Evolutionary conservation across 2,329 filamentous ascomycete genomes (phyloP), one percentile per base, ranked within the genome.

Genomic region (Ceratocystis colombiana): DNA sequence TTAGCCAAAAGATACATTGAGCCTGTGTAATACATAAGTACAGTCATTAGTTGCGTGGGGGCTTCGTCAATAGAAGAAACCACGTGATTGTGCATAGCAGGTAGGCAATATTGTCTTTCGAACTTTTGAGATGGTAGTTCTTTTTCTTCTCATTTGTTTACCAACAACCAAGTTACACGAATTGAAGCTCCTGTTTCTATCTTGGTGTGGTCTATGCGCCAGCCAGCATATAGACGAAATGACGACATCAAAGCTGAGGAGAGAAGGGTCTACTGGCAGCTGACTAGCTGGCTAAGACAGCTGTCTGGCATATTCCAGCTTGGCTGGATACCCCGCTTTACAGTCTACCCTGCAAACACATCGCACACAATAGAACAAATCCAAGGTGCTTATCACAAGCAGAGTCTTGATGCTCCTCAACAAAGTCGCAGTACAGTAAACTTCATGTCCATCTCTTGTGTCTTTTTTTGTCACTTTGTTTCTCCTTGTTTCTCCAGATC

Each of bases 241-340:
- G 30, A 33, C 30, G 30, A 33, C 30, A 33, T 33, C 30, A 33
- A 33, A 8, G 30, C 30, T 33, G 30, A 33, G 30, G 30, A 33
- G 30, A 30, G 30, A 33, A 28, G 20, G 3, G 50, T 15, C 12
- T 28, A 15, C 20, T 28, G 50, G 50, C 50, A 55, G 20, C 50
- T 55, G 50, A 5, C 50, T 15, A 17, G 7, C 5, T 5, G 2
- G 22, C 2, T 4, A 1, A 30, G 50, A 4, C 50, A 28, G 20
- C 50, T 55, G 50, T 25, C 46, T 15, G 20, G 1, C 7, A 17
- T 22, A 22, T 22, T 53, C 6, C 20, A 22, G n/a, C n/a, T 10
- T 33, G n/a, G 15, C 48, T 55, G 20, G 50, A 25, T 55, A 55
- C 50, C 50, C 50, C 50, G 50, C 50, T 55, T 55, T 55, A 55